A percentile compares a stretch with the other conserved stretches of the same genome.
These are phyloP conservation scores for Cutaneotrichosporon cavernicola DNA, from an alignment of 1,284 basidiomycete genomes.

Conservation along the genomic window DNA sequence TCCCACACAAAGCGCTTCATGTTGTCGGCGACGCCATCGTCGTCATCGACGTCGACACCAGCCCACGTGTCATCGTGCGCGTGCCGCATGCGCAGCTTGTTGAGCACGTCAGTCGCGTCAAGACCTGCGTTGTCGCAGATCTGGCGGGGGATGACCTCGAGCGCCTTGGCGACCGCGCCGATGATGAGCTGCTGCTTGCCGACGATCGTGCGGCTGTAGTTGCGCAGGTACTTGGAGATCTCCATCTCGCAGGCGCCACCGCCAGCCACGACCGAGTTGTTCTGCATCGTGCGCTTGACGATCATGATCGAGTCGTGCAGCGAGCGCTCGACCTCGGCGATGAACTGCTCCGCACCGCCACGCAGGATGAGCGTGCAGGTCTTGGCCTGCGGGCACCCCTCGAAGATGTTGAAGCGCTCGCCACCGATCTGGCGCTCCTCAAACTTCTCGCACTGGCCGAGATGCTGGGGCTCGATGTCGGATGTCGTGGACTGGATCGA, in stretches of 20 bases:
- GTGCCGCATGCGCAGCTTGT: constrained; percentile 96
- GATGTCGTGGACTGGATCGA: constrained; percentile 93
- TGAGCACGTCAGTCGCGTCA: constrained; percentile 95
- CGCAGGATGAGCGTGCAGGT: constrained; percentile 95
- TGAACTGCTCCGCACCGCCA: constrained; percentile 98
- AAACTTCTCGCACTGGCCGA: constrained; percentile 87
- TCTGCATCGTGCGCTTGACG: constrained; percentile 93
- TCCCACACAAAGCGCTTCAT: constrained; percentile 99
- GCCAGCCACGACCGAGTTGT: constrained; percentile 93
- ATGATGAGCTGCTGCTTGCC: constrained; percentile 96
- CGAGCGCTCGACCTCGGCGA: constrained; percentile 95
- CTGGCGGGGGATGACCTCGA: constrained; percentile 96
- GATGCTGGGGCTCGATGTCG: constrained; percentile 84
- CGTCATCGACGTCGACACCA: constrained; percentile 93
- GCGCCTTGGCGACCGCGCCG: constrained; percentile 91
- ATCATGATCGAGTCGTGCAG: constrained; percentile 99
- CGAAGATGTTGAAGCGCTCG: constrained; percentile 95
- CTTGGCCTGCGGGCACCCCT: constrained; percentile 90
- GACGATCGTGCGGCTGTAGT: constrained; percentile 85
- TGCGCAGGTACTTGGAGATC: constrained; percentile 86
- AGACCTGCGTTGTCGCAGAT: constrained; percentile 98
- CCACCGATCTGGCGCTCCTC: constrained; percentile 96
- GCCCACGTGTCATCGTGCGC: constrained; percentile 82
- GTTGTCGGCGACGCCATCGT: constrained; percentile 90
- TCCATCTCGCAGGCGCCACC: constrained; percentile 99